Percentiles rank a stretch among this genome's conserved stretches.
Evolutionary conservation across 2,329 filamentous ascomycete genomes (phyloP).

Genomic region (Claviceps pazoutovae): DNA sequence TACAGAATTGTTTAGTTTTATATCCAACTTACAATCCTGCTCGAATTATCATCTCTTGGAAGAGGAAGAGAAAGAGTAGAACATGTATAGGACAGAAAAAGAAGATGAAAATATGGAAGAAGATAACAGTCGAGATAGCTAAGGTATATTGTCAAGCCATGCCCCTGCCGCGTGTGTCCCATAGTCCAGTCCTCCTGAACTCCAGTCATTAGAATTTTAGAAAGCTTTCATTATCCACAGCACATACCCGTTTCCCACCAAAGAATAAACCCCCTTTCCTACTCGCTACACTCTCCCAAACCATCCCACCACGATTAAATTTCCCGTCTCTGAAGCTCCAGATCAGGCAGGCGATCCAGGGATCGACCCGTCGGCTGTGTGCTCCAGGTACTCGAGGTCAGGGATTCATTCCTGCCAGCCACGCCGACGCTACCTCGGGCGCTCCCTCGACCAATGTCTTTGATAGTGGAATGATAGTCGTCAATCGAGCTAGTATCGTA

Average conservation of each 20-base stretch:
- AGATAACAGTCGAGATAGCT: too few relatives aligned
- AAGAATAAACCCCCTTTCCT: not conserved
- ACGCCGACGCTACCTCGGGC: constrained; percentile 23
- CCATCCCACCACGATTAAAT: constrained; percentile 13
- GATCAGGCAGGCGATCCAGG: constrained; percentile 16
- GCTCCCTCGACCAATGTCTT: not conserved
- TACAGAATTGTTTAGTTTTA: too few relatives aligned
- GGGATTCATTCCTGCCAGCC: constrained; percentile 15
- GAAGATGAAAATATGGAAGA: not conserved
- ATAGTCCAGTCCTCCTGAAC: too few relatives aligned
- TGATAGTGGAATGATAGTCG: constrained; percentile 4
- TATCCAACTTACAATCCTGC: too few relatives aligned
- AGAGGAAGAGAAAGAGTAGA: not conserved
- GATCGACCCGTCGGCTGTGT: constrained; percentile 11
- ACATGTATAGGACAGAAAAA: too few relatives aligned
- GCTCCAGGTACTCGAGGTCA: constrained; percentile 12
- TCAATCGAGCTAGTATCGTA: constrained; percentile 10
- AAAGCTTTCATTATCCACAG: too few relatives aligned
- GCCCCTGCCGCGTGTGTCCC: too few relatives aligned
- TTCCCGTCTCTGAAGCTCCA: constrained; percentile 15
- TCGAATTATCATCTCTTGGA: too few relatives aligned
- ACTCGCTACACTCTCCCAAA: not conserved
- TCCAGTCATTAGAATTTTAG: too few relatives aligned
- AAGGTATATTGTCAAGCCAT: too few relatives aligned
- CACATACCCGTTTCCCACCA: too few relatives aligned